Evolutionary conservation across 2,329 filamentous ascomycete genomes (phyloP), one percentile per base, ranked within the genome.

Genomic region (Endothia cerciana): DNA sequence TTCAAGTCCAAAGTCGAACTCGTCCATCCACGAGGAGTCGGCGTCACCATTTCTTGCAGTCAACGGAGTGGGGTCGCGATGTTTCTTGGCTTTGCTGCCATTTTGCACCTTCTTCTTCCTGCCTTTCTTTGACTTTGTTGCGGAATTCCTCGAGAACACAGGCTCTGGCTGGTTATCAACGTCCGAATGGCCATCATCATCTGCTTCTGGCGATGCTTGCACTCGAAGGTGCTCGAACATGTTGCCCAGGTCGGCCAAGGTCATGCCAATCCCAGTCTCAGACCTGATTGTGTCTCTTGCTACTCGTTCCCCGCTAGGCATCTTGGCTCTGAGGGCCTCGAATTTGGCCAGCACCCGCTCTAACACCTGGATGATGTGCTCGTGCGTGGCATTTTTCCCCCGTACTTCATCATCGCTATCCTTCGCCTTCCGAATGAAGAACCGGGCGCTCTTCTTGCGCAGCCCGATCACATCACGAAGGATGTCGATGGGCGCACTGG

Each of bases 291-390:
- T 65, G 6, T 6, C 70, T 64, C n/a, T 30, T 19, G 53, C 53
- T 19, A 17, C n/a, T n/a, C 30, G 30, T 22, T 3, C 19, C 4
- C 33, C 53, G 30, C 53, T 8, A n/a, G 33, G 53, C 30, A 30
- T 22, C 53, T n/a, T 56, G 17, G 53, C 30, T 13, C 19, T 13
- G 30, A 56, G 33, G 6, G 4, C 2, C 33, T 56, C 53, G 11
- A 56, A 36, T 7, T 15, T 56, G 53, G 53, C 33, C 33, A 56
- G 8, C 5, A 56, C 10, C 3, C 53, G 53, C 55, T 73, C 73
- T 3, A 74, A 72, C 1, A 75, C 71, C 25, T 66, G 64, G 62
- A 74, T 73, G 51, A 73, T 73, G 64, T 74, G 72, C 22, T 70
- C 68, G 53, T 74, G 73, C 2, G 65, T 66, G 3, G 66, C 65